Conservation (phyloP, 179 eudicot genomes). For the Sideroxylon spinosum region DNA sequence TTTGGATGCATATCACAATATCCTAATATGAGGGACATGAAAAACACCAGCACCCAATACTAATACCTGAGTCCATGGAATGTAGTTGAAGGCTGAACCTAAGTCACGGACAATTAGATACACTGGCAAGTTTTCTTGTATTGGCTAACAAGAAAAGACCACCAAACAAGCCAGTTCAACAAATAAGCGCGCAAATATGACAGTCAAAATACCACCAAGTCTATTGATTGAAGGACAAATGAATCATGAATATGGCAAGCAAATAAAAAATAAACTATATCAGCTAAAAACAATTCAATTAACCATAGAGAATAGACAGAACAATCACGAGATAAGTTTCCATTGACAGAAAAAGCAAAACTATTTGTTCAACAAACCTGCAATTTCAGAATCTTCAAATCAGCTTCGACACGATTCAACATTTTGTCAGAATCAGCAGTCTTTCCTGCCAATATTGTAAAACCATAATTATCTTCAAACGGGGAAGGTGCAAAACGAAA, state of each 20-base stretch:
- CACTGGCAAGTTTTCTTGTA: background rate
- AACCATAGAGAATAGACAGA: background rate
- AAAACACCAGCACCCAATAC: no score
- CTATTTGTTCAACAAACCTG: slow-evolving; percentile 46
- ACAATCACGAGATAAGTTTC: background rate
- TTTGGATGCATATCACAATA: no score
- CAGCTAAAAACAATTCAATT: background rate
- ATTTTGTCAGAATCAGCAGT: slow-evolving; percentile 42
- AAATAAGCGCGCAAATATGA: background rate
- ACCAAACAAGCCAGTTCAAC: background rate
- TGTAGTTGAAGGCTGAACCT: background rate
- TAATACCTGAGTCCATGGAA: no score
- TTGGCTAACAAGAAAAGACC: background rate
- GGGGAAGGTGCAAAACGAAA: background rate
- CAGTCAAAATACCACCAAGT: background rate
- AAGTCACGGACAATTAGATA: background rate
- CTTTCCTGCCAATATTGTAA: slow-evolving; percentile 42
- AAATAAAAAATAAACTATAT: background rate
- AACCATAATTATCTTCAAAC: slow-evolving; percentile 6
- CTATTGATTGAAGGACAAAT: background rate
- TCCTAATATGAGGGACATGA: no score
- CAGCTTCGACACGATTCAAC: slow-evolving; percentile 76
- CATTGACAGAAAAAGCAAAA: background rate
- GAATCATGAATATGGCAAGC: background rate
- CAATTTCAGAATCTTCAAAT: slow-evolving; percentile 64